phyloP scores from a whole-genome alignment of 148 eudicot genomes.

The Rhododendron ferrugineum region DNA sequence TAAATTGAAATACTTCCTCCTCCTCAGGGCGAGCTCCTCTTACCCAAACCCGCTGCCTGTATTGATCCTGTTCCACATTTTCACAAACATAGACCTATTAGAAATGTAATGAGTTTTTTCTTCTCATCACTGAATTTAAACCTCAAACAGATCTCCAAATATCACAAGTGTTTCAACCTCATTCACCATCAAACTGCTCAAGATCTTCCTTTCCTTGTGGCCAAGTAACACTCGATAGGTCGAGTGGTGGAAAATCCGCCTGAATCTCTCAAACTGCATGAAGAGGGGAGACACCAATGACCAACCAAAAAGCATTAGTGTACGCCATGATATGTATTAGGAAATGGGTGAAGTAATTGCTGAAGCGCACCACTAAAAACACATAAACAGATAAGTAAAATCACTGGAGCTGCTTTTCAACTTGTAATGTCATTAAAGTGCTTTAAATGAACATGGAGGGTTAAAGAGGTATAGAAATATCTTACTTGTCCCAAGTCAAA shows the following conservation, averaged over 20 bases:
- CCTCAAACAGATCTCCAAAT: background rate
- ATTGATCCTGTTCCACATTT: conserved; percentile 40
- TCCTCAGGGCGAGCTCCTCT: conserved; percentile 85
- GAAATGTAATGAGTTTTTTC: background rate
- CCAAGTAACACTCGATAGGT: conserved; percentile 76
- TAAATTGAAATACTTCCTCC: conserved; percentile 58
- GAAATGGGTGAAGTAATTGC: background rate
- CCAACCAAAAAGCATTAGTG: background rate
- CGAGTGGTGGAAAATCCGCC: conserved; percentile 90
- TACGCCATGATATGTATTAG: background rate
- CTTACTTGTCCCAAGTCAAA: conserved; percentile 95
- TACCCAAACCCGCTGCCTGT: conserved; percentile 87
- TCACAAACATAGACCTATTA: background rate
- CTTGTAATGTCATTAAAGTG: background rate
- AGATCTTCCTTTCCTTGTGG: conserved; percentile 75
- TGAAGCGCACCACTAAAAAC: background rate
- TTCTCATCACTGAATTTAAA: background rate
- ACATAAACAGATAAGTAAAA: background rate
- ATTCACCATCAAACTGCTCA: conserved; percentile 70
- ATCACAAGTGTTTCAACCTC: conserved; percentile 44
- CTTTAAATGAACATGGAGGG: background rate
- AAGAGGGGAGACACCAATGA: conserved; percentile 1
- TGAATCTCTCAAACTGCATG: conserved; percentile 82
- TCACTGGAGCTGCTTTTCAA: background rate
- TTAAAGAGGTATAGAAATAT: background rate